These are phyloP conservation scores for apple (Malus domestica) DNA, from an alignment of 306 rosid species.

Conservation along the genomic window ASM211411v1 NC_041800.1:1537501-1538000, in stretches of 20 bases:
- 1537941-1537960: conserved; percentile 29
- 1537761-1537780: conserved; percentile 29
- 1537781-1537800: conserved; percentile 14
- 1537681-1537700: background rate
- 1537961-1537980: conserved; percentile 12
- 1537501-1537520: conserved; percentile 24
- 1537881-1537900: conserved; percentile 31
- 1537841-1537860: conserved; percentile 46
- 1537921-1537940: conserved; percentile 37
- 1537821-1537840: conserved; percentile 8
- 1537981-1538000: conserved; percentile 1
- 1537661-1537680: background rate
- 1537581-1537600: background rate
- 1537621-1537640: too few species aligned
- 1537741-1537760: background rate
- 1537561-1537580: background rate
- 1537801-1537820: conserved; percentile 10
- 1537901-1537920: conserved; percentile 42
- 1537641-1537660: background rate
- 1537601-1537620: too few species aligned
- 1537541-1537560: background rate
- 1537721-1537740: background rate
- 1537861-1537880: conserved; percentile 59
- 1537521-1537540: background rate
- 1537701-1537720: background rate